A percentile compares a stretch with the other conserved stretches of the same genome.
phyloP scores from a whole-genome alignment of 2,329 filamentous ascomycete species.

The Ascomycota sp. region DNA sequence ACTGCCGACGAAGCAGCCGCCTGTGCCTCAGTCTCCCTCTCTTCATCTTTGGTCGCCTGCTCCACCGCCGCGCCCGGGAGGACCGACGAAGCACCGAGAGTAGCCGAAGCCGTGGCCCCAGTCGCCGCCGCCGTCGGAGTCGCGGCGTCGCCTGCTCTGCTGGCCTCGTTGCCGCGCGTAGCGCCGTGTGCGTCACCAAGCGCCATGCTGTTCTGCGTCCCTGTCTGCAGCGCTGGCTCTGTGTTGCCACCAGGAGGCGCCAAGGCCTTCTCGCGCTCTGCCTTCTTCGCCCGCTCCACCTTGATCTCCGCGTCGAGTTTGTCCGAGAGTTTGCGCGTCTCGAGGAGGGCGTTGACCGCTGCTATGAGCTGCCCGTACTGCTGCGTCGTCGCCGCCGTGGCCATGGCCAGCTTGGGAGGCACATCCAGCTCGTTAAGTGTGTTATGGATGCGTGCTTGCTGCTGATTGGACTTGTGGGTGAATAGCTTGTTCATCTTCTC shows the following conservation, averaged over 20 bases:
- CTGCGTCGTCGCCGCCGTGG: conserved; percentile 49
- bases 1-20: too few relatives aligned
- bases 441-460: conserved; percentile 55
- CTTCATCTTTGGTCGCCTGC: too few relatives aligned
- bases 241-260: conserved; percentile 4
- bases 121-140: too few relatives aligned
- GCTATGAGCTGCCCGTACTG: conserved; percentile 50
- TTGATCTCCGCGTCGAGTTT: conserved; percentile 56
- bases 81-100: too few relatives aligned
- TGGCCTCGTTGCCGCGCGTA: too few relatives aligned
- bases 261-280: conserved; percentile 23
- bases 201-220: too few relatives aligned
- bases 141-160: too few relatives aligned
- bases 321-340: conserved; percentile 53
- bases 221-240: too few relatives aligned
- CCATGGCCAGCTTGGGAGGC: conserved; percentile 48
- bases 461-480: conserved; percentile 54
- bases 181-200: too few relatives aligned
- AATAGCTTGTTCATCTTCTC: conserved; percentile 64
- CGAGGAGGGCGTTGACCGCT: conserved; percentile 49
- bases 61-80: too few relatives aligned
- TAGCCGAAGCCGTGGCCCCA: too few relatives aligned
- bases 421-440: conserved; percentile 54
- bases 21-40: too few relatives aligned
- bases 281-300: conserved; percentile 35